These are phyloP conservation scores for Sporothrix schenckii DNA, from an alignment of 2,329 filamentous ascomycete genomes.

Conservation along the genomic window DNA sequence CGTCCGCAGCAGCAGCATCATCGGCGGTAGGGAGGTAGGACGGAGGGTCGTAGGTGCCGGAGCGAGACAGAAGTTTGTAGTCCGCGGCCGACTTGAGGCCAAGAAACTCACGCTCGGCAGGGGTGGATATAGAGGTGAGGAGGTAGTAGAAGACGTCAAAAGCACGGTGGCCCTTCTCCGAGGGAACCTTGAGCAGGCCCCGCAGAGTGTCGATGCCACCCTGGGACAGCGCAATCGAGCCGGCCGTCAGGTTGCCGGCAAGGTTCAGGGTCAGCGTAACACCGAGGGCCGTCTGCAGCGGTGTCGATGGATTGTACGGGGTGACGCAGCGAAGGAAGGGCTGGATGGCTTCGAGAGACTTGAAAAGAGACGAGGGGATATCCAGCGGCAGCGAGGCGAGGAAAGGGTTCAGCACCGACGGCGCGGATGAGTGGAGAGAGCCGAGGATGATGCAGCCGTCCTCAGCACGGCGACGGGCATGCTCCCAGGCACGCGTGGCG, in stretches of 20 bases:
- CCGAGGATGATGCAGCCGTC: slow-evolving; percentile 90
- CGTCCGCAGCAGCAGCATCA: slow-evolving; percentile 88
- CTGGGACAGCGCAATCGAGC: slow-evolving; percentile 76
- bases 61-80: slow-evolving; percentile 79
- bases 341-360: slow-evolving; percentile 76
- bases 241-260: slow-evolving; percentile 74
- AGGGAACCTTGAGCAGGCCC: slow-evolving; percentile 78
- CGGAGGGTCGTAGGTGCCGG: slow-evolving; percentile 82
- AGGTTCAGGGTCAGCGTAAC: slow-evolving; percentile 82
- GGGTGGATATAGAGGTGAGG: slow-evolving; percentile 84
- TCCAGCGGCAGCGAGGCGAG: slow-evolving; percentile 77
- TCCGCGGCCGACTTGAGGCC: slow-evolving; percentile 74
- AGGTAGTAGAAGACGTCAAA: slow-evolving; percentile 99
- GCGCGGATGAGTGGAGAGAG: slow-evolving; percentile 84
- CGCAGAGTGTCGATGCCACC: slow-evolving; percentile 83
- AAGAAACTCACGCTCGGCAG: slow-evolving; percentile 85
- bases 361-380: slow-evolving; percentile 74
- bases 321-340: slow-evolving; percentile 89
- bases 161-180: slow-evolving; percentile 79
- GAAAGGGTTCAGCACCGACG: slow-evolving; percentile 81
- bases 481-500: slow-evolving; percentile 87
- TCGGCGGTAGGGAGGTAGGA: slow-evolving; percentile 90
- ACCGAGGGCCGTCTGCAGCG: slow-evolving; percentile 77
- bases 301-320: slow-evolving; percentile 82
- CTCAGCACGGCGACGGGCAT: slow-evolving; percentile 89